These are phyloP conservation scores for Macrolepiota albuminosa DNA, from an alignment of 768 basidiomycete species.

Conservation along the genomic window DNA sequence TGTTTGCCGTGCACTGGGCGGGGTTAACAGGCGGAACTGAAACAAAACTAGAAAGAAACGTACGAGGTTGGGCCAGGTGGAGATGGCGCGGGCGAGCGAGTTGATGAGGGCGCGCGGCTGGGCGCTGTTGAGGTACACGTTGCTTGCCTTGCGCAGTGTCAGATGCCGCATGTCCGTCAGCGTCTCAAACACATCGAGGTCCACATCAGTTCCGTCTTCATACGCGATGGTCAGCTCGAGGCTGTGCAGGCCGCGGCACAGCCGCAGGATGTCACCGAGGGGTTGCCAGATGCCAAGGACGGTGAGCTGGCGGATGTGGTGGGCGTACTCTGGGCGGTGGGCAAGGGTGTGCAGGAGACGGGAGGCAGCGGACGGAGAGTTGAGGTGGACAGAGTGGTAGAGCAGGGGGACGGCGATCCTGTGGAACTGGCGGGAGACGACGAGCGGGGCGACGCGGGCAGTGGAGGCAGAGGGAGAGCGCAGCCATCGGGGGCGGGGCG, in stretches of 20 bases:
- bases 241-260: slow-evolving; percentile 18
- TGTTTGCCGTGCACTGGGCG: slow-evolving; percentile 40
- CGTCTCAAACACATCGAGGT: slow-evolving; percentile 36
- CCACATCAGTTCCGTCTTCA: slow-evolving; percentile 14
- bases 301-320: slow-evolving; percentile 36
- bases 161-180: slow-evolving; percentile 37
- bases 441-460: slow-evolving; percentile 37
- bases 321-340: slow-evolving; percentile 31
- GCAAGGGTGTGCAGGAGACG: slow-evolving; percentile 36
- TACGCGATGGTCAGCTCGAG: slow-evolving; percentile 37
- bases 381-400: slow-evolving; percentile 48
- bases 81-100: slow-evolving; percentile 41
- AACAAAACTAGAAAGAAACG: slow-evolving; percentile 16
- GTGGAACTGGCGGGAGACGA: slow-evolving; percentile 46
- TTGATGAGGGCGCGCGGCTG: slow-evolving; percentile 40
- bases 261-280: slow-evolving; percentile 32
- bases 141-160: slow-evolving; percentile 45
- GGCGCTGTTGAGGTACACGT: slow-evolving; percentile 51
- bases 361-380: slow-evolving; percentile 32
- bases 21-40: too few species aligned
- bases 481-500: neutral
- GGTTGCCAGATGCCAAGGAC: slow-evolving; percentile 36
- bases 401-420: slow-evolving; percentile 56
- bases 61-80: slow-evolving; percentile 43
- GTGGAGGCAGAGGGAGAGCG: slow-evolving; percentile 20